Base-by-base conservation (phyloP, 1,284 basidiomycete species). In the Moesziomyces antarcticus region DNA sequence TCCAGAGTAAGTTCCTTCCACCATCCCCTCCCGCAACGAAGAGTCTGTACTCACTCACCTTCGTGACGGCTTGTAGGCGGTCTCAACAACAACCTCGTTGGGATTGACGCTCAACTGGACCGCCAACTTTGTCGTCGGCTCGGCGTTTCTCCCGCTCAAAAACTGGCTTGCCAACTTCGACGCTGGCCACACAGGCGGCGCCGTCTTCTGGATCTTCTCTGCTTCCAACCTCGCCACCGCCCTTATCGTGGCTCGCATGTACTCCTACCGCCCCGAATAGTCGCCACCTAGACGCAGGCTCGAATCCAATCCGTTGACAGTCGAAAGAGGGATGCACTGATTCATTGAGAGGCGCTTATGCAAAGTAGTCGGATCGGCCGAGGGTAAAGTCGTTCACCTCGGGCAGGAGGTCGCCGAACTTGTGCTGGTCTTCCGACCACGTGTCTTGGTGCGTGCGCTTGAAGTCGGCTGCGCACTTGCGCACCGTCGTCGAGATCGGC, bases 401-500 rank as follows among this genome's bases (percentile, higher is more conserved):
- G 20, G 71, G 53, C 5, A 83, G 55, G 16, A 78, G 76, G 5
- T 82, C 94, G 83, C 95, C 92, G 85, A 99, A 98, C 64, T 89
- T 88, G 69, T 90, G 88, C 84, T 95, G 92, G 85, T 98, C 95
- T 78, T 92, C 92, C 73, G 92, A 90, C 93, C 93, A 94, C 52
- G 92, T 94, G 83, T 94, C 93, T 57, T 61, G 63, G 66, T 82
- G 81, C 3, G 78, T 82, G 41, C 92, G 91, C 85, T 93, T 93
- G 84, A 93, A 93, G 81, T 93, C 92, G 43, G 92, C 92, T 50
- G 93, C 93, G 85, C 91, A 92, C 78, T 91, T 90, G 53, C 93
- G 89, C 79, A 96, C 94, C 7, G 94, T 93, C 4, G 92, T 93
- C 24, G 92, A 92, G 79, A 98, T 93, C 21, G 95, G 95, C 47